Evolutionary conservation across 306 rosid species (phyloP).

Genomic region (Quercus glauca): DNA sequence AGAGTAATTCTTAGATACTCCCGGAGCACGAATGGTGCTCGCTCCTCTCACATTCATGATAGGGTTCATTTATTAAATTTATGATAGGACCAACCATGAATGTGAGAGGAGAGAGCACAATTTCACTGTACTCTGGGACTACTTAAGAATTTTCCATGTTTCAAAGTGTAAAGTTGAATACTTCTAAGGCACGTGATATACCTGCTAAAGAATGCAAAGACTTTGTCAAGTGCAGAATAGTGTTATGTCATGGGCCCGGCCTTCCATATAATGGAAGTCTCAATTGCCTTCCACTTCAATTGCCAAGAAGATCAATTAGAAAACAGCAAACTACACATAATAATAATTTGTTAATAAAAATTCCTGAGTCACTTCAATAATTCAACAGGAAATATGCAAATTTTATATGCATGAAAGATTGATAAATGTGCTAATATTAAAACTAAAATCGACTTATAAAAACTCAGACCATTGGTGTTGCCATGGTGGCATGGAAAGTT

Average conservation of each 20-base stretch:
- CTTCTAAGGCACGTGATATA: background rate
- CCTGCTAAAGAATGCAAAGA: constrained; percentile 8
- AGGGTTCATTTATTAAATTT: no score
- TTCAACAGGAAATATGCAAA: background rate
- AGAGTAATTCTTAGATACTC: no score
- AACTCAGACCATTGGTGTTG: no score
- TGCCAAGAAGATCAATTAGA: background rate
- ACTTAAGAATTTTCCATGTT: background rate
- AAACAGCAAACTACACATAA: background rate
- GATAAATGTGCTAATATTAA: no score
- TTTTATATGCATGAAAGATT: no score
- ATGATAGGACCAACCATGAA: no score
- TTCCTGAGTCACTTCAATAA: background rate
- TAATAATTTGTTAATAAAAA: background rate
- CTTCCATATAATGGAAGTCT: background rate
- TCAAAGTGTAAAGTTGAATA: background rate
- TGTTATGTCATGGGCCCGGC: constrained; percentile 18
- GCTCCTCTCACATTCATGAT: no score
- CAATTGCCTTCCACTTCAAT: background rate
- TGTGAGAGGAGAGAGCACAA: no score
- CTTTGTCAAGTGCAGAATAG: constrained; percentile 29
- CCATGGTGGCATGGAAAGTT: background rate
- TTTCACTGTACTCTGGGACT: no score
- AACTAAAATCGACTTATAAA: no score
- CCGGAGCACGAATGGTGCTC: no score